A percentile compares a stretch with the other conserved stretches of the same genome.
Conservation (phyloP, 2,329 filamentous ascomycete genomes). For the Fusarium chuoi region DNA sequence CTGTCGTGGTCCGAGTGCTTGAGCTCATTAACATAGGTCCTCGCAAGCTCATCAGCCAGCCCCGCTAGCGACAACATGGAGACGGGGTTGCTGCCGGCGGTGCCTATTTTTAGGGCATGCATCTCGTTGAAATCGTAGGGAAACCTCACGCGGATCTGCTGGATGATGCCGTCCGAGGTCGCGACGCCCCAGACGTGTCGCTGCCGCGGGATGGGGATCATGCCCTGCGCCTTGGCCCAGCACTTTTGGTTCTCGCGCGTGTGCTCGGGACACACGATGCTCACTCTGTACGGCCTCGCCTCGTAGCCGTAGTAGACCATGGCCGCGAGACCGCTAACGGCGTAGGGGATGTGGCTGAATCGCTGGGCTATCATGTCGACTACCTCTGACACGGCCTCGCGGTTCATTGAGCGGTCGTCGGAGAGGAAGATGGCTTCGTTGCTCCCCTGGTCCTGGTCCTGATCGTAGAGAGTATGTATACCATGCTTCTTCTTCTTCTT, state of each 20-base stretch:
- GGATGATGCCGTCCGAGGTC: constrained; percentile 44
- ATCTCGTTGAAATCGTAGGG: constrained; percentile 48
- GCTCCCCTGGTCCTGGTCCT: constrained; percentile 3
- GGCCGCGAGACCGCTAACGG: constrained; percentile 58
- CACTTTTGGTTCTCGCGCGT: constrained; percentile 50
- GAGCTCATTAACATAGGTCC: constrained; percentile 46
- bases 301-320: constrained; percentile 56
- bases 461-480: not conserved
- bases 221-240: constrained; percentile 54
- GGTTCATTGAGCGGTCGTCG: constrained; percentile 41
- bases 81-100: constrained; percentile 17
- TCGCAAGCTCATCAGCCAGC: constrained; percentile 50
- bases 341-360: constrained; percentile 58
- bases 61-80: constrained; percentile 49
- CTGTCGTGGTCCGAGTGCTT: constrained; percentile 12
- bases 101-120: constrained; percentile 32
- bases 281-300: constrained; percentile 48
- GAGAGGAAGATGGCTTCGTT: constrained; percentile 19
- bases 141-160: constrained; percentile 52
- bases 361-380: constrained; percentile 52
- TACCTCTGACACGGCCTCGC: constrained; percentile 49
- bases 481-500: not conserved
- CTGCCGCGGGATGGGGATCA: constrained; percentile 36
- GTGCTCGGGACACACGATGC: constrained; percentile 53
- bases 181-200: constrained; percentile 50